A percentile compares a stretch with the other conserved stretches of the same genome.
Evolutionary conservation across 2,329 filamentous ascomycete genomes (phyloP).

Genomic region (Lachnellula hyalina): DNA sequence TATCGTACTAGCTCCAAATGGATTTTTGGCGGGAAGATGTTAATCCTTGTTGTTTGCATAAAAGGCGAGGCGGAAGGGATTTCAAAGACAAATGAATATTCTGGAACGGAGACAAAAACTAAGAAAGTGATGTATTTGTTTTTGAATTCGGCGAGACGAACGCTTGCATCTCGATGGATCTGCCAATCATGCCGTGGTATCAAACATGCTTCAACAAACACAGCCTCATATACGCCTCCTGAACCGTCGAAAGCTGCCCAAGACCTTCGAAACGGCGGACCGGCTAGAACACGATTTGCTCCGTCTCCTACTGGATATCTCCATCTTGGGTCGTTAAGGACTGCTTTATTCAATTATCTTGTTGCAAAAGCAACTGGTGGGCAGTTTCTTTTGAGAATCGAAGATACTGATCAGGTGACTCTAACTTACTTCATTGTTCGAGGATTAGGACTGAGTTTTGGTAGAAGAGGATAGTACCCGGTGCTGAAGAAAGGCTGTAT

Average conservation of each 20-base stretch:
- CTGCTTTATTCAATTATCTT: slow-evolving; percentile 92
- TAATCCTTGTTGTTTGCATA: too few species aligned
- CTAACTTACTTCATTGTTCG: slow-evolving; percentile 2
- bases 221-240: slow-evolving; percentile 5
- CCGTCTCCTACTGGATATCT: slow-evolving; percentile 93
- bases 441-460: slow-evolving; percentile 15
- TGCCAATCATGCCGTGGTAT: slow-evolving; percentile 21
- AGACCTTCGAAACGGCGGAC: slow-evolving; percentile 41
- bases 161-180: slow-evolving; percentile 17
- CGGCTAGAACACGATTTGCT: slow-evolving; percentile 80
- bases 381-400: slow-evolving; percentile 84
- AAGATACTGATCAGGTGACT: slow-evolving; percentile 86
- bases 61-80: not conserved
- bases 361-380: slow-evolving; percentile 83
- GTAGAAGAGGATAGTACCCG: slow-evolving; percentile 75
- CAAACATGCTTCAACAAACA: slow-evolving; percentile 5
- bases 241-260: slow-evolving; percentile 13
- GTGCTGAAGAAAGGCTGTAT: slow-evolving; percentile 72
- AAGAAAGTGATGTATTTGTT: slow-evolving; percentile 16
- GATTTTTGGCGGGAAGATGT: not conserved
- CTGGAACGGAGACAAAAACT: not conserved
- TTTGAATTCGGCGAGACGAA: slow-evolving; percentile 13
- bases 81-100: not conserved
- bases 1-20: not conserved
- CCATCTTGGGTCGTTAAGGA: slow-evolving; percentile 85